Base-by-base conservation (phyloP, 2,329 filamentous ascomycete genomes). In the Venturia oleaginea region DNA sequence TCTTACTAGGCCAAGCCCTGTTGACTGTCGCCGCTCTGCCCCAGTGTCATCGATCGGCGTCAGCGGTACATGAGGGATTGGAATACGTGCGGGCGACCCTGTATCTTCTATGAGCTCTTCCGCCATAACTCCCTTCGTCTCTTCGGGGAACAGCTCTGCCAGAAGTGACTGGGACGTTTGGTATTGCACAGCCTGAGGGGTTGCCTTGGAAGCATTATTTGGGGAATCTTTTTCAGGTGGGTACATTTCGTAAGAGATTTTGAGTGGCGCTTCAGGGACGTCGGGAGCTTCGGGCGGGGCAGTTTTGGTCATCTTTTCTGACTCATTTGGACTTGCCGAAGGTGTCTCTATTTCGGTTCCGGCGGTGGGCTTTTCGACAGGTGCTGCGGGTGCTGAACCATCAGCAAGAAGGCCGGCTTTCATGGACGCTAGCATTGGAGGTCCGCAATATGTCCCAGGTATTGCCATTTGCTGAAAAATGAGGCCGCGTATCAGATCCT, bases 111-210 rank as follows among this genome's bases (percentile, higher is more conserved):
- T 40, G 4, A 11, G 22, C 15, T 42, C 40, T 6, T 40, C 15
- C 17, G 11, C 27, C 37, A 38, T 4, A 3, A 19, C 51, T 19
- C 3, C 24, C 27, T 64, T 60, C 8, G 59, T 42, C 30, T 62
- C 77, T 65, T 81, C 78, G 5, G 82, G 81, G 67, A 83, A 83
- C 1, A 84, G 76, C 67, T 80, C 76, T 64, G 75, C 72, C 22
- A 75, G 67, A 61, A 77, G 67, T 30, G 62, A 55, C 37, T 57
- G 51, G 3, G 51, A 17, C 7, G 59, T 22, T 40, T 40, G 59
- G 17, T 17, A 27, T 11, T 27, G 59, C 17, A 27, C 19, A 27
- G 42, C 37, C 32, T 37, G 55, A 22, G 55, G 3, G 55, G 55
- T 4, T 11, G 32, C 30, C 19, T 34, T 59, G 19, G 15, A 19